Evolutionary conservation across 1,284 basidiomycete genomes (phyloP), one percentile per base, ranked within the genome.

Genomic region (Laetiporus sulphureus): DNA sequence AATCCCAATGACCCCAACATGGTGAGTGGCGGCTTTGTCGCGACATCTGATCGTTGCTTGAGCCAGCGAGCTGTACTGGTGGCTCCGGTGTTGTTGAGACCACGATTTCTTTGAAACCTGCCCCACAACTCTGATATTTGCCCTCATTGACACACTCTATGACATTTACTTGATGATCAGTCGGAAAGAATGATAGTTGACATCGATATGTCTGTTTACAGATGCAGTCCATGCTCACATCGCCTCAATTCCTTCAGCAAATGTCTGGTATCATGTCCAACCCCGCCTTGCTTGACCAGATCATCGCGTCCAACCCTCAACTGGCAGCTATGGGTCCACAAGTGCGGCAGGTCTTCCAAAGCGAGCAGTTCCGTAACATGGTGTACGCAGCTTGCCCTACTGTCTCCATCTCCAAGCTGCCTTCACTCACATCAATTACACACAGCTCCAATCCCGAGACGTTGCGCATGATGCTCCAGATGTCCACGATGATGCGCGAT

Each of bases 1-100:
- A 96, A 96, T 58, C 69, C 77, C 4, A 86, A 85, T 53, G 91
- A 93, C 57, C 91, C 91, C 1, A 94, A 95, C 59, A 88, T 93
- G 77, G 87, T 90, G 49, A 53, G 76, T 50, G 21, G 5, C 13
- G 25, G 22, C 32, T 44, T 24, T 35, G 13, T 27, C 13, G 25
- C 13, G 25, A 13, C 13, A 27, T 27, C 8, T 13, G 25, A n/a
- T n/a, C n/a, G n/a, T n/a, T n/a, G n/a, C n/a, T n/a, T n/a, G n/a
- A n/a, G n/a, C n/a, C n/a, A n/a, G n/a, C n/a, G n/a, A n/a, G n/a
- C n/a, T n/a, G n/a, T n/a, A n/a, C n/a, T n/a, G n/a, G n/a, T n/a
- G n/a, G n/a, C n/a, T n/a, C n/a, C n/a, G n/a, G n/a, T n/a, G n/a
- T n/a, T n/a, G n/a, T n/a, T n/a, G n/a, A n/a, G n/a, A n/a, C n/a